A percentile compares a stretch with the other conserved stretches of the same genome.
These are phyloP conservation scores for Coriaria nepalensis DNA, from an alignment of 306 rosid genomes.

Conservation along the genomic window DNA sequence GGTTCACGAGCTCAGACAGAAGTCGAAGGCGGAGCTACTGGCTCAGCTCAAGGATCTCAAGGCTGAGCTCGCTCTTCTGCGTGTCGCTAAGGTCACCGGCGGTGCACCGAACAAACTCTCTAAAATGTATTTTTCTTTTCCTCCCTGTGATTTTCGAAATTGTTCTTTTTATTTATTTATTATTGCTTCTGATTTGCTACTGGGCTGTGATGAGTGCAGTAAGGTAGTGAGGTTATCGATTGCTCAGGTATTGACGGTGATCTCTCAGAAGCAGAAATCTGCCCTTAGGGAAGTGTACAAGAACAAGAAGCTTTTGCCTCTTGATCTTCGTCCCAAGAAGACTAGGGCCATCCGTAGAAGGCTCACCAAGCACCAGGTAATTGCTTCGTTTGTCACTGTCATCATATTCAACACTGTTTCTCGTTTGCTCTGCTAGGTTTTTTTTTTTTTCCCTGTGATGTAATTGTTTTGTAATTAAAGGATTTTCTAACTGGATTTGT, in stretches of 20 bases:
- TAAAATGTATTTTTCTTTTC: slow-evolving; percentile 44
- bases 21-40: slow-evolving; percentile 52
- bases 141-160: background rate
- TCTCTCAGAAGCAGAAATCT: slow-evolving; percentile 85
- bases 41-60: slow-evolving; percentile 86
- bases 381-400: background rate
- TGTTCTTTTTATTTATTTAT: background rate
- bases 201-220: slow-evolving; percentile 23
- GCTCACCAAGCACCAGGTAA: slow-evolving; percentile 94
- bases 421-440: too few species aligned
- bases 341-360: slow-evolving; percentile 88
- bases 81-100: slow-evolving; percentile 96
- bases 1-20: slow-evolving; percentile 92
- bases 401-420: background rate
- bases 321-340: slow-evolving; percentile 98
- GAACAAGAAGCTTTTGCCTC: slow-evolving; percentile 80
- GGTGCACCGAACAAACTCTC: slow-evolving; percentile 99
- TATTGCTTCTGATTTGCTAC: slow-evolving; percentile 1
- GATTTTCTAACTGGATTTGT: too few species aligned
- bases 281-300: slow-evolving; percentile 83
- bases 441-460: background rate
- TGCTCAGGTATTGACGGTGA: slow-evolving; percentile 94
- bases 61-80: slow-evolving; percentile 88
- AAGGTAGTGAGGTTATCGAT: slow-evolving; percentile 88
- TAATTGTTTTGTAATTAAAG: background rate